Base-by-base conservation (phyloP, 2,329 filamentous ascomycete species). In the Colletotrichum nymphaeae region DNA sequence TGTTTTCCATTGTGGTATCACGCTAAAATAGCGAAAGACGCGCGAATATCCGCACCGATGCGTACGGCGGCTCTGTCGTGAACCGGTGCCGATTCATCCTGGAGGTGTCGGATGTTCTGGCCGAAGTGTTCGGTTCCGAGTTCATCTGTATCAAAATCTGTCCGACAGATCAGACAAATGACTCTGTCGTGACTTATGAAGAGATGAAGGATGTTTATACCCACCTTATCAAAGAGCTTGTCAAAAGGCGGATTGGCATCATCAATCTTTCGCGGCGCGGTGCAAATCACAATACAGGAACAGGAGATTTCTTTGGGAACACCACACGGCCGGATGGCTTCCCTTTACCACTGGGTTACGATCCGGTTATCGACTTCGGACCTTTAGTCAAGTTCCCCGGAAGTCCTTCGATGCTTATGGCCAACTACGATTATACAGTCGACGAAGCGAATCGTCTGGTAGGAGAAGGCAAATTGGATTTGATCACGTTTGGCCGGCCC, bases 11-110 rank as follows among this genome's bases (percentile, higher is more conserved):
- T 16, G 28, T 22, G n/a, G 32, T 4, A 22, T 6, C 9, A 37
- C 7, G 3, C 35, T 37, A 19, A 63, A 19, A 22, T 24, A n/a
- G 14, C 37, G 14, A 42, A 67, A 80, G 60, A 73, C 76, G 80
- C 6, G 80, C 82, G 72, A 90, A 90, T 80, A 82, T 80, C 56
- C 84, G 88, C 0, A 86, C 82, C 1, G 86, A 88, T 67, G 75
- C 83, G 58, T 88, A 88, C 73, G 86, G 86, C 5, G 86, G 86
- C n/a, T 84, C 81, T 60, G 86, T 86, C 64, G 84, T 87, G 76
- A 88, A 88, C 63, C 83, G 88, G 19, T 81, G 83, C 2, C 81
- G 86, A 0, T 86, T 89, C 72, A 82, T 81, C 0, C 74, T 88
- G 12, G 87, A 89, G 72, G 83, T 88, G 12, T 80, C 84, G 3